Evolutionary conservation across 2,329 filamentous ascomycete species (phyloP).

Genomic region (Epichloe elymi): DNA sequence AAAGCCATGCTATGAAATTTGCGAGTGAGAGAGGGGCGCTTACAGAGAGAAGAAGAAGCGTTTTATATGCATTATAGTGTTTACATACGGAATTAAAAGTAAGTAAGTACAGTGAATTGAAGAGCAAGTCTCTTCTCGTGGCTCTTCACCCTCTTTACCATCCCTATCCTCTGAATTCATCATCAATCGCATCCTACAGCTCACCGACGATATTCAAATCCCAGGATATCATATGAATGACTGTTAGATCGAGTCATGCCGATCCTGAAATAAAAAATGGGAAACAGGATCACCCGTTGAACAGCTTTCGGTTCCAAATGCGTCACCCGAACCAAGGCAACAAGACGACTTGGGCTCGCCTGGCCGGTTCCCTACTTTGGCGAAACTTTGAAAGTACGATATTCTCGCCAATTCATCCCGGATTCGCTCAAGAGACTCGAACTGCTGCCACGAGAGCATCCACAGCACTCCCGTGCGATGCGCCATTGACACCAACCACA

Average conservation of each 20-base stretch:
- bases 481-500: slow-evolving; percentile 34
- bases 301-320: too few relatives aligned
- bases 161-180: background rate
- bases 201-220: background rate
- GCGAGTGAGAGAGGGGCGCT: too few relatives aligned
- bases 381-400: too few relatives aligned
- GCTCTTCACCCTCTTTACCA: background rate
- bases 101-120: background rate
- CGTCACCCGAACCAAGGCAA: too few relatives aligned
- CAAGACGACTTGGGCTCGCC: too few relatives aligned
- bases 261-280: too few relatives aligned
- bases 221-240: background rate
- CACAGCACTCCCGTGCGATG: slow-evolving; percentile 51
- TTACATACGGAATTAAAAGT: background rate
- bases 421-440: slow-evolving; percentile 18
- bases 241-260: background rate
- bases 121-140: background rate
- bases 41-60: background rate
- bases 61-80: background rate
- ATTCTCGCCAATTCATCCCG: background rate
- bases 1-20: background rate
- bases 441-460: slow-evolving; percentile 53
- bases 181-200: background rate
- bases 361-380: too few relatives aligned
- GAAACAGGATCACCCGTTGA: too few relatives aligned